Evolutionary conservation across 2,329 filamentous ascomycete genomes (phyloP), one percentile per base, ranked within the genome.

Genomic region (Macrophomina pseudophaseolina): DNA sequence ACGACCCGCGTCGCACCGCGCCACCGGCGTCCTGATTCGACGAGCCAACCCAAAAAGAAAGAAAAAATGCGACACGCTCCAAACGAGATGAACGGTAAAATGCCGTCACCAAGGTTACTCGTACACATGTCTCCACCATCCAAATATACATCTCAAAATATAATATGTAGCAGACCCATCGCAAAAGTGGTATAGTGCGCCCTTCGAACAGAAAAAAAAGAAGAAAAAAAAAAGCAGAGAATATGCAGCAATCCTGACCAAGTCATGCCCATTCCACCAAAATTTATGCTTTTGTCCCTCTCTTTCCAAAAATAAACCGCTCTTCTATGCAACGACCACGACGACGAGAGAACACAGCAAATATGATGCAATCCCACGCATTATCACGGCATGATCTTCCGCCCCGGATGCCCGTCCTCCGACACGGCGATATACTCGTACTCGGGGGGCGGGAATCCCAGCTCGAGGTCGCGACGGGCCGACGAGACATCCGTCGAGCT

Each of bases 321-420:
- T n/a, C 1, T 12, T 12, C 18, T n/a, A 18, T n/a, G 48, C 42
- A 44, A 12, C 5, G 4, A 14, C 12, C 42, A 8, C 42, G 42
- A 14, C 4, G 9, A n/a, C 42, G 23, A 23, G 23, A 23, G 23
- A 23, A 23, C 23, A 23, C 23, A 23, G 23, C 23, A 23, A 23
- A 23, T 23, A 23, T 23, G 23, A 23, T 23, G 23, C 23, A 23
- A 23, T 23, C 23, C 9, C 23, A 51, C 18, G 48, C 48, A 30
- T 30, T 16, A 12, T 53, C 49, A 53, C 28, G 49, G 30, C 49
- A 53, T 53, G 14, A 53, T 53, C 49, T 53, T 53, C 49, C 49
- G 14, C 49, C 49, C 49, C 28, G 30, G 49, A 53, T 53, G 49
- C 49, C 49, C 49, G 28, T 53, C 49, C 49, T 53, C 49, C 49